Evolutionary conservation across 1,284 basidiomycete genomes (phyloP).

Genomic region (Inonotus hispidus): DNA sequence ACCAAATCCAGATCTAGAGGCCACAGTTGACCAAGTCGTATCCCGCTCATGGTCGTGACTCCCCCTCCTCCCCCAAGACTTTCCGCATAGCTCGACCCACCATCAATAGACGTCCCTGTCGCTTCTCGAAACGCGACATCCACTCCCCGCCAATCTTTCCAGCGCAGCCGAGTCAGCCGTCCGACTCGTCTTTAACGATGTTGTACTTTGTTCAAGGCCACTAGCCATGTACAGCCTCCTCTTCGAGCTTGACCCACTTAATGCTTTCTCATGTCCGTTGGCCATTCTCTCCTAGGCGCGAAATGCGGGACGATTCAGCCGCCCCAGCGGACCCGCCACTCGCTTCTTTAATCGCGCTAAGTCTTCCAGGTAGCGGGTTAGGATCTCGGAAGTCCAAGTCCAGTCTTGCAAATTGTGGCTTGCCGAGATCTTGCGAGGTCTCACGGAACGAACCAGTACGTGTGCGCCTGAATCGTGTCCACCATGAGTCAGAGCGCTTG

Average conservation of each 20-base stretch:
- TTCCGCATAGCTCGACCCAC: constrained; percentile 7
- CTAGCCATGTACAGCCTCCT: constrained; percentile 21
- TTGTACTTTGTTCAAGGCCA: constrained; percentile 43
- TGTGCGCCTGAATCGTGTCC: constrained; percentile 18
- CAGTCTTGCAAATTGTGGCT: neutral
- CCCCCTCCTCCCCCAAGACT: constrained; percentile 16
- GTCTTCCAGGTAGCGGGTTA: constrained; percentile 52
- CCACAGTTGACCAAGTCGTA: neutral
- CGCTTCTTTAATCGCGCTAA: constrained; percentile 52
- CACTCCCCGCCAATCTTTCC: constrained; percentile 58
- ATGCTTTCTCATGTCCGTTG: constrained; percentile 15
- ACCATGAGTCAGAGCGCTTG: constrained; percentile 22
- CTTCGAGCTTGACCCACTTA: constrained; percentile 15
- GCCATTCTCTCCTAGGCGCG: constrained; percentile 21
- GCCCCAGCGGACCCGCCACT: constrained; percentile 29
- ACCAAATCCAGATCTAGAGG: constrained; percentile 19
- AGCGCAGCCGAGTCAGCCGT: constrained; percentile 64
- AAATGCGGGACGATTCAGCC: constrained; percentile 9
- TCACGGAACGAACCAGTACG: constrained; percentile 15
- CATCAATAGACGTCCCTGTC: constrained; percentile 31
- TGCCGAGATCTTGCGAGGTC: constrained; percentile 1
- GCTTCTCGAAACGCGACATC: constrained; percentile 57
- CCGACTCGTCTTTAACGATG: constrained; percentile 45
- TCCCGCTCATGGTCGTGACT: neutral
- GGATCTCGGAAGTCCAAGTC: constrained; percentile 62